These are phyloP conservation scores for Plantago major DNA, from an alignment of 257 asterid genomes.

Conservation along the genomic window DNA sequence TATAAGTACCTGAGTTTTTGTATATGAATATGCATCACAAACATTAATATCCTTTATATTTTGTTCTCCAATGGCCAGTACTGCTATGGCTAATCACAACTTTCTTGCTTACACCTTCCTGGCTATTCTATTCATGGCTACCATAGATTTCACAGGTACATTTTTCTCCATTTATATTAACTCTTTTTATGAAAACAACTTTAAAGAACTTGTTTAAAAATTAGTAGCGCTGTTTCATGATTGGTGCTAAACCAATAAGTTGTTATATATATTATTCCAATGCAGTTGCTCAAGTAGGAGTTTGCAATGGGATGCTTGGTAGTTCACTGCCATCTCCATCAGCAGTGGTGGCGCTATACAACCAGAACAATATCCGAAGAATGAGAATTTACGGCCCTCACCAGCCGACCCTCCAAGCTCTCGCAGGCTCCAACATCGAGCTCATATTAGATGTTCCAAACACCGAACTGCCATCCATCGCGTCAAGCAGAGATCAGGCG, in stretches of 20 bases:
- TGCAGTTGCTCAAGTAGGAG: slow-evolving; percentile 41
- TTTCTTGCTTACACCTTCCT: neutral
- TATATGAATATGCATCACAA: no score
- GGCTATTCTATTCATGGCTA: no score
- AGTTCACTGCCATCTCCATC: slow-evolving; percentile 27
- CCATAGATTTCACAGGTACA: neutral
- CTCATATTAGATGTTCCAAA: slow-evolving; percentile 40
- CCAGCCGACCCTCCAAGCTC: slow-evolving; percentile 31
- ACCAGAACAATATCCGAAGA: slow-evolving; percentile 29
- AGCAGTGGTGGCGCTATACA: slow-evolving; percentile 29
- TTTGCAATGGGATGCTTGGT: slow-evolving; percentile 34
- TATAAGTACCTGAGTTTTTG: no score
- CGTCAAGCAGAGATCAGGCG: slow-evolving; percentile 50
- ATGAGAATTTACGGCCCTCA: slow-evolving; percentile 43
- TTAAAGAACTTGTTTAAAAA: no score
- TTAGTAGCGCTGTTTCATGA: no score
- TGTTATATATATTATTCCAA: neutral
- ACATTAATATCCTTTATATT: neutral
- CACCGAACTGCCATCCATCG: slow-evolving; percentile 30
- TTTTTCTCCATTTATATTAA: no score
- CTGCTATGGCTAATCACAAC: neutral
- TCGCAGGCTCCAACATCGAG: slow-evolving; percentile 30
- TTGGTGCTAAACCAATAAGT: no score
- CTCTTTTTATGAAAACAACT: no score
- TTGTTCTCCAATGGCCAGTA: neutral